Conservation (phyloP, 2,329 filamentous ascomycete species). For the Paramyrothecium roridum region DNA sequence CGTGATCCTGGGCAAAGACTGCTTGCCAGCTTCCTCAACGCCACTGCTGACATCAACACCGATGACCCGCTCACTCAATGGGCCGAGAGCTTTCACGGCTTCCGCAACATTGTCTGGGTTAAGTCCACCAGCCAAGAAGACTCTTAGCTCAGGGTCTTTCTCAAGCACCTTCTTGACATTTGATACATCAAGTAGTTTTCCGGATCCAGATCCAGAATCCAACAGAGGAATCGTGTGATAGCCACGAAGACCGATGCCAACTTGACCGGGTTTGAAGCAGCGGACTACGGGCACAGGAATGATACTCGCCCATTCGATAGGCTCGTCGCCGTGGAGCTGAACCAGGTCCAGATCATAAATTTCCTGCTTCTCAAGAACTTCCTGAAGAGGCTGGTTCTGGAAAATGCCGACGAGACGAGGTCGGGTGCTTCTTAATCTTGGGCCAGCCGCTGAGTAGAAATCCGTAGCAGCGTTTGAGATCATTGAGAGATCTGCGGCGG, state of each 20-base stretch:
- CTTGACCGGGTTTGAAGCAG: constrained; percentile 74
- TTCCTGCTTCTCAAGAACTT: constrained; percentile 76
- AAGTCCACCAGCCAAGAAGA: constrained; percentile 84
- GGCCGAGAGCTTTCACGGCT: constrained; percentile 61
- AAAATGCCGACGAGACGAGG: constrained; percentile 91
- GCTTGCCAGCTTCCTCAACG: constrained; percentile 79
- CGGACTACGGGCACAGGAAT: constrained; percentile 91
- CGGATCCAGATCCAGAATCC: constrained; percentile 83
- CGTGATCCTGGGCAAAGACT: constrained; percentile 77
- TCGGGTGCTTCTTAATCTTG: constrained; percentile 49
- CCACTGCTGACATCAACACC: constrained; percentile 94
- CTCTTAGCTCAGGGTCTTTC: constrained; percentile 65
- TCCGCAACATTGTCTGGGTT: constrained; percentile 73
- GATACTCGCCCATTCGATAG: constrained; percentile 83
- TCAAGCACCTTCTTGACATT: constrained; percentile 65
- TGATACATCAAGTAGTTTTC: constrained; percentile 70
- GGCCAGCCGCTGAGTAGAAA: constrained; percentile 64
- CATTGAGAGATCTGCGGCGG: constrained; percentile 20
- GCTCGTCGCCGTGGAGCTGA: constrained; percentile 89
- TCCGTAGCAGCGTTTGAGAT: constrained; percentile 46
- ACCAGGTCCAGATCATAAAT: constrained; percentile 80
- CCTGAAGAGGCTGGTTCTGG: constrained; percentile 80
- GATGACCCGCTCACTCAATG: constrained; percentile 60
- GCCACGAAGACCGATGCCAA: constrained; percentile 69
- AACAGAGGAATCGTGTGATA: constrained; percentile 82